phyloP scores from a whole-genome alignment of 2,329 filamentous ascomycete genomes.

The Penicillium hesseltinei region DNA sequence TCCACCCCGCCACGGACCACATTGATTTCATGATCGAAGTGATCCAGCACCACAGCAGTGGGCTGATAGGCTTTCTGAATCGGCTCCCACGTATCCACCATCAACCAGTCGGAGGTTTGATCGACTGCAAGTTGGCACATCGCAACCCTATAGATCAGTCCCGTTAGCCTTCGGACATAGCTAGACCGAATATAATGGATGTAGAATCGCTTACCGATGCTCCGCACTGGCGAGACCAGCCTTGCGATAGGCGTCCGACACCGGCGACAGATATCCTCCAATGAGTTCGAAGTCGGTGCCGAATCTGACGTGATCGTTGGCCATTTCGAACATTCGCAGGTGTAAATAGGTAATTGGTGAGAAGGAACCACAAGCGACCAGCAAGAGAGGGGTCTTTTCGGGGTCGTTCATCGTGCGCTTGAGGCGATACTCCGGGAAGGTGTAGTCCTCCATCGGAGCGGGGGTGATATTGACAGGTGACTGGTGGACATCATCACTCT shows the following conservation, averaged over 20 bases:
- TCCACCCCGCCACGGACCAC: conserved; percentile 71
- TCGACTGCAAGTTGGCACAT: conserved; percentile 82
- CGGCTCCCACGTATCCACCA: conserved; percentile 90
- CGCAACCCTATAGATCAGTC: conserved; percentile 54
- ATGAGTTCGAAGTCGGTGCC: conserved; percentile 79
- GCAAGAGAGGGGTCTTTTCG: conserved; percentile 47
- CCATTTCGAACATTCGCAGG: conserved; percentile 86
- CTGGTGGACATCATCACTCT: conserved; percentile 31
- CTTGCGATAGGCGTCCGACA: conserved; percentile 75
- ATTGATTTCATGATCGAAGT: conserved; percentile 90
- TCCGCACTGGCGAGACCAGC: conserved; percentile 70
- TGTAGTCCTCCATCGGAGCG: conserved; percentile 42
- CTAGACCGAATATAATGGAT: background rate
- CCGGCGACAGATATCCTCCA: conserved; percentile 80
- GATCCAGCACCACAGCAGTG: conserved; percentile 84
- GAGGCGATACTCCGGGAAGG: conserved; percentile 46
- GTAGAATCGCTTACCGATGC: conserved; percentile 53
- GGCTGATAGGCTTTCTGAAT: conserved; percentile 79
- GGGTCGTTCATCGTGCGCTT: conserved; percentile 49
- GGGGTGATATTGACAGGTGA: conserved; percentile 22
- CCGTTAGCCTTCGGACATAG: background rate
- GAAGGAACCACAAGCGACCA: conserved; percentile 59
- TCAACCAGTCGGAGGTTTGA: conserved; percentile 73
- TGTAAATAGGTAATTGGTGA: conserved; percentile 60
- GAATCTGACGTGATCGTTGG: conserved; percentile 73